Percentiles rank a stretch among this genome's conserved stretches.
Evolutionary conservation across 108 stramenopile species (phyloP).

Genomic region (Cyclotella baltica): DNA sequence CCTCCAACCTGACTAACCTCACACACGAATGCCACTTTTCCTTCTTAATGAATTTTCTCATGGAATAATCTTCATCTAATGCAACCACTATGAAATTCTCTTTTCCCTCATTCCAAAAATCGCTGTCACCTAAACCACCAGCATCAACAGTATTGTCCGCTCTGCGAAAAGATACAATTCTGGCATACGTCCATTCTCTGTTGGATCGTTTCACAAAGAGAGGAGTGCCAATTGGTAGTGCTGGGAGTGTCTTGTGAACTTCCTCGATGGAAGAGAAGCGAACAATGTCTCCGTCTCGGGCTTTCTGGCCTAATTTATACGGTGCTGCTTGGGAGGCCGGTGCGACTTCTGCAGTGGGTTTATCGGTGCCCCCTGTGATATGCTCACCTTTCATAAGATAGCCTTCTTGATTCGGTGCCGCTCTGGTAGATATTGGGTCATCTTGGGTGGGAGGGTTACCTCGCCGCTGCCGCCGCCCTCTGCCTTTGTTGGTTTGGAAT

Average conservation of each 20-base stretch:
- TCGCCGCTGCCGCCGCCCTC: too few species aligned
- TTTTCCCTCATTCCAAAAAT: slow-evolving; percentile 12
- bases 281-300: neutral
- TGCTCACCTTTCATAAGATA: too few species aligned
- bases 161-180: slow-evolving; percentile 5
- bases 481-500: too few species aligned
- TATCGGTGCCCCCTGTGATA: too few species aligned
- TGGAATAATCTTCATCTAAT: slow-evolving; percentile 3
- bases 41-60: slow-evolving; percentile 5
- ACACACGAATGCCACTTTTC: neutral
- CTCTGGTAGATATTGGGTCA: too few species aligned
- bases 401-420: too few species aligned
- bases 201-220: slow-evolving; percentile 20
- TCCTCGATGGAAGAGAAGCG: neutral
- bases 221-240: slow-evolving; percentile 4
- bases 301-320: slow-evolving; percentile 6
- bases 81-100: slow-evolving; percentile 11
- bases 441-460: too few species aligned
- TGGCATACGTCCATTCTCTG: slow-evolving; percentile 9
- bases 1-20: neutral
- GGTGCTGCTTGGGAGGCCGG: slow-evolving; percentile 11
- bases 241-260: slow-evolving; percentile 1
- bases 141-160: neutral
- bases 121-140: neutral
- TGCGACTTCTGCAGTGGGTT: too few species aligned